Evolutionary conservation across 768 basidiomycete genomes (phyloP), one percentile per base, ranked within the genome.

Genomic region (Rossbeevera mucosa): DNA sequence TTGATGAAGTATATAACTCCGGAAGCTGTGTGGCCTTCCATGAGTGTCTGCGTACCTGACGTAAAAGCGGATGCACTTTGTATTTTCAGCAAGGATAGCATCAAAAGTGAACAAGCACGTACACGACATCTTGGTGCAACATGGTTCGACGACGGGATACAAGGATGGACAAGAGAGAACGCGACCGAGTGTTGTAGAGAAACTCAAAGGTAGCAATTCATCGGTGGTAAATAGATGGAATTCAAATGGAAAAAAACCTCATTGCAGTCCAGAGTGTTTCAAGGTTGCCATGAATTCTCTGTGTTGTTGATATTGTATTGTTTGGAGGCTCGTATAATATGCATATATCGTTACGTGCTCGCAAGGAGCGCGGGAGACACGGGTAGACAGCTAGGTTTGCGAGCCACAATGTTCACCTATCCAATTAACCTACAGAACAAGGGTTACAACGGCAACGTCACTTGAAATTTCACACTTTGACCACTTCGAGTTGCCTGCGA

Each of bases 1-100:
- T 67, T 59, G 20, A 48, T 58, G 47, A 67, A 48, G 52, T n/a
- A n/a, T n/a, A n/a, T 59, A 47, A 20, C 14, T 53, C 8, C 52
- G 48, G 20, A 62, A 62, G 40, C 29, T 52, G 50, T 52, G 50
- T 62, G 48, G 4, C 57, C 54, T 52, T 54, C 25, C 24, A 44
- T 25, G 16, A 41, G n/a, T 22, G 14, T 11, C 45, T 50, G 29
- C 8, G 43, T 31, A 5, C 29, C 8, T 6, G 52, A 13, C 13
- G 51, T 21, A 21, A 41, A 7, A 11, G 9, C 8, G n/a, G 26
- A 24, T 54, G 8, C 33, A 64, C 69, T 51, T 73, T 76, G 60
- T 41, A 4, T 72, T 71, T 49, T 71, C 74, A 16, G 70, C 70
- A 25, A 74, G 60, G 4, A 74, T 67, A 6, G 67, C 71, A 12